These are phyloP conservation scores for Talaromyces stipitatus DNA, from an alignment of 495 filamentous ascomycete genomes.

Conservation along the genomic window DNA sequence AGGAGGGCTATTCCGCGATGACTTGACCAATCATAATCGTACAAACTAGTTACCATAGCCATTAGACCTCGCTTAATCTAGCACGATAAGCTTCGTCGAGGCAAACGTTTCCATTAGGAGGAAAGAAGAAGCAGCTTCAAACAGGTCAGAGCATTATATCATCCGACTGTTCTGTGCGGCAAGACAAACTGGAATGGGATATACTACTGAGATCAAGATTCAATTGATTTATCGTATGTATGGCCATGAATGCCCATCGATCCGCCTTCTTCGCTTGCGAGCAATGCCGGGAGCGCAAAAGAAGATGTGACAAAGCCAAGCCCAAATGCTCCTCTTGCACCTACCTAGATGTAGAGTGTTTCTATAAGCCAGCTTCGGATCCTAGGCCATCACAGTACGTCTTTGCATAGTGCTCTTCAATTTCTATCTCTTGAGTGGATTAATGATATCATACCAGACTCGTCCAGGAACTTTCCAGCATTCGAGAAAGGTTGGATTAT, in stretches of 20 bases:
- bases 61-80: background rate
- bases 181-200: background rate
- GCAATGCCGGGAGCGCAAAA: conserved; percentile 1
- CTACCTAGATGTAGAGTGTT: background rate
- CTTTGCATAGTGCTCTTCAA: background rate
- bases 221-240: background rate
- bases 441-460: background rate
- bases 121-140: background rate
- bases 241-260: background rate
- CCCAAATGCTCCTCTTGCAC: background rate
- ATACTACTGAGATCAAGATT: background rate
- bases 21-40: background rate
- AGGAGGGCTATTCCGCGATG: conserved; percentile 1
- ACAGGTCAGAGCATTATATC: conserved; percentile 2
- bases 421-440: background rate
- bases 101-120: background rate
- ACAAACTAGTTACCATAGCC: background rate
- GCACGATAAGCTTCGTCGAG: background rate
- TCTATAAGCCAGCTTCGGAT: background rate
- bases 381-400: background rate
- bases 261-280: background rate
- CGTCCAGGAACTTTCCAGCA: background rate
- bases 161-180: background rate
- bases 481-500: conserved; percentile 1
- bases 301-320: conserved; percentile 1